Evolutionary conservation across 208 protist genomes (phyloP).

Genomic region (Acanthamoeba healyi): DNA sequence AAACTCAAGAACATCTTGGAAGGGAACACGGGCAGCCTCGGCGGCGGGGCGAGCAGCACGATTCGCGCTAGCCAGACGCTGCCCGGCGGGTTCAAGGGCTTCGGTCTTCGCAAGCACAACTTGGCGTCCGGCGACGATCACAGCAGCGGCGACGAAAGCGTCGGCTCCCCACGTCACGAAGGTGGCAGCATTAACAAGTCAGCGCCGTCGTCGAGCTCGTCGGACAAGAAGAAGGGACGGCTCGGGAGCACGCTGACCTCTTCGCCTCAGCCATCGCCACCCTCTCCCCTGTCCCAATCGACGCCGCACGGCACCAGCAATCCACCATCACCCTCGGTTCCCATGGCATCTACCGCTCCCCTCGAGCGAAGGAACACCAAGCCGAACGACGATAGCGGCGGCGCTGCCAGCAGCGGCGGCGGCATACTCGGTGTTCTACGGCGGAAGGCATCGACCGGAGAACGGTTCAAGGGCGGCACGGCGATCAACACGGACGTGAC

Average conservation of each 20-base stretch:
- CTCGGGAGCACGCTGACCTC: not conserved
- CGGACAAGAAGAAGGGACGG: not conserved
- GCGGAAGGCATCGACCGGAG: not conserved
- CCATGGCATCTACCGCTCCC: not conserved
- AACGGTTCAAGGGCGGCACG: not conserved
- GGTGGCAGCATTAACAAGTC: not conserved
- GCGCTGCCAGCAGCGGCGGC: not conserved
- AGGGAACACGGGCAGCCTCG: not conserved
- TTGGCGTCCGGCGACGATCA: not conserved
- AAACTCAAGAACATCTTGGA: not conserved
- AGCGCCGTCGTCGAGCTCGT: too few relatives aligned
- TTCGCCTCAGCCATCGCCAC: too few relatives aligned
- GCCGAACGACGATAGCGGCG: not conserved
- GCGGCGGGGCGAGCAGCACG: not conserved
- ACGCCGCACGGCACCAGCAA: not conserved
- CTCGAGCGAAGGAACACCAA: not conserved
- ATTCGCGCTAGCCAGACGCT: not conserved
- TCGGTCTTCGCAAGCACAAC: not conserved
- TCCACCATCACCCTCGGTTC: not conserved
- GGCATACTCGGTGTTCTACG: not conserved
- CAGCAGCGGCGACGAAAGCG: not conserved
- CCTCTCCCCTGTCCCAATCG: not conserved
- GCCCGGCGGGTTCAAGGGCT: not conserved
- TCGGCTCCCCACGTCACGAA: not conserved
- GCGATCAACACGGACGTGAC: not conserved